These are phyloP conservation scores for Mortierella sp. DNA, from an alignment of 371 early-diverging fungal species.

Conservation along the genomic window DNA sequence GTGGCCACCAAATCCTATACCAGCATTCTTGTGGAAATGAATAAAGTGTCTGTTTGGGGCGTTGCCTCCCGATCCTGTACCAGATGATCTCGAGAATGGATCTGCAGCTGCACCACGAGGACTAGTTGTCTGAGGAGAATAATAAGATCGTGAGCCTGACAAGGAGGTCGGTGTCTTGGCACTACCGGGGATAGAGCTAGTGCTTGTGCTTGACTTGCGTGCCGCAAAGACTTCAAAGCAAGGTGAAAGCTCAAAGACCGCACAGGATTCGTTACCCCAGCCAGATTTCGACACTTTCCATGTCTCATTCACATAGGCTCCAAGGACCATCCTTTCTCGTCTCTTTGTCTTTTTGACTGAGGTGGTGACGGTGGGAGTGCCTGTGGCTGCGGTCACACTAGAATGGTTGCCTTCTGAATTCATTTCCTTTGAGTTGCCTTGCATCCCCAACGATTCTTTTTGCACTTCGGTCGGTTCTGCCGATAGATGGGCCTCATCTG, in stretches of 20 bases:
- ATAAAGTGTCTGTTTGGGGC: conserved; percentile 53
- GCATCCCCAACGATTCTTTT: background rate
- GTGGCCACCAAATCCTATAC: conserved; percentile 70
- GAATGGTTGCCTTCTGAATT: no score
- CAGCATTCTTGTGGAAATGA: conserved; percentile 64
- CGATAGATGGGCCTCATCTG: background rate
- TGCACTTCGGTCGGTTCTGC: background rate
- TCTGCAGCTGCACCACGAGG: background rate
- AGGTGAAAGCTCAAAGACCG: conserved; percentile 68
- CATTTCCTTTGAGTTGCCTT: background rate
- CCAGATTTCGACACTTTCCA: conserved; percentile 65
- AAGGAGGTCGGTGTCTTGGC: background rate
- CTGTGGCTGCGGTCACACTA: no score
- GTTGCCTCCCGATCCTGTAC: background rate
- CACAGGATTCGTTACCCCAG: conserved; percentile 64
- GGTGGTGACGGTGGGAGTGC: background rate
- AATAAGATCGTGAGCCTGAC: background rate
- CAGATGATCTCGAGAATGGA: no score
- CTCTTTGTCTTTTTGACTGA: conserved; percentile 1
- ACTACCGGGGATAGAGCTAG: background rate
- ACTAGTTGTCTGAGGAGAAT: background rate
- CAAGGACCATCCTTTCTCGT: conserved; percentile 53
- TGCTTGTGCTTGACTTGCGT: conserved; percentile 11
- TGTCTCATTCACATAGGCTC: conserved; percentile 64
- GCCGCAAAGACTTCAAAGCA: conserved; percentile 64